Conservation (phyloP, 805 yeast species). For the Suhomyces kilbournensis region DNA sequence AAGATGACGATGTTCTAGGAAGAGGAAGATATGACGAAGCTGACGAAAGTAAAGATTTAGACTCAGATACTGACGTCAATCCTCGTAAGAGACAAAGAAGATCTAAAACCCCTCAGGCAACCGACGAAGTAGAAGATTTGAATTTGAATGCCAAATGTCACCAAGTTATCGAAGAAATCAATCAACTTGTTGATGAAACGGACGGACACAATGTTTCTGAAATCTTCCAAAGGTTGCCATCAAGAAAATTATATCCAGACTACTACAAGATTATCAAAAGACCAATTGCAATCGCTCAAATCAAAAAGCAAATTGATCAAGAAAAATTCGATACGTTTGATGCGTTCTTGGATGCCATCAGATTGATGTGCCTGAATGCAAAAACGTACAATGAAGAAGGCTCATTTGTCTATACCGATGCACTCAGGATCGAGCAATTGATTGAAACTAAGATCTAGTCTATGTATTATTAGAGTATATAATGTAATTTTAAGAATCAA, state of each 20-base stretch:
- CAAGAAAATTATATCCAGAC: constrained; percentile 76
- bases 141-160: constrained; percentile 21
- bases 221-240: constrained; percentile 66
- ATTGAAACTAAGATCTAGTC: constrained; percentile 16
- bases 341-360: constrained; percentile 58
- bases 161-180: constrained; percentile 42
- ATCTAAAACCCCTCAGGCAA: constrained; percentile 9
- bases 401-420: constrained; percentile 61
- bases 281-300: constrained; percentile 58
- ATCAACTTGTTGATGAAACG: constrained; percentile 41
- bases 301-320: constrained; percentile 48
- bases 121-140: constrained; percentile 14
- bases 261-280: constrained; percentile 63
- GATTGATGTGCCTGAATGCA: constrained; percentile 70
- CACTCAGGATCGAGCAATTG: constrained; percentile 42
- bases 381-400: constrained; percentile 68
- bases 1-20: constrained; percentile 5
- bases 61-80: constrained; percentile 13
- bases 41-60: constrained; percentile 23
- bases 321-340: constrained; percentile 37
- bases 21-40: constrained; percentile 17
- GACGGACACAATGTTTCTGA: constrained; percentile 37
- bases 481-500: neutral
- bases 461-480: neutral
- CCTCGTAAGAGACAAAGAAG: constrained; percentile 9